Conservation (phyloP, 2,329 filamentous ascomycete genomes). For the Rhinocladiella mackenziei region DNA sequence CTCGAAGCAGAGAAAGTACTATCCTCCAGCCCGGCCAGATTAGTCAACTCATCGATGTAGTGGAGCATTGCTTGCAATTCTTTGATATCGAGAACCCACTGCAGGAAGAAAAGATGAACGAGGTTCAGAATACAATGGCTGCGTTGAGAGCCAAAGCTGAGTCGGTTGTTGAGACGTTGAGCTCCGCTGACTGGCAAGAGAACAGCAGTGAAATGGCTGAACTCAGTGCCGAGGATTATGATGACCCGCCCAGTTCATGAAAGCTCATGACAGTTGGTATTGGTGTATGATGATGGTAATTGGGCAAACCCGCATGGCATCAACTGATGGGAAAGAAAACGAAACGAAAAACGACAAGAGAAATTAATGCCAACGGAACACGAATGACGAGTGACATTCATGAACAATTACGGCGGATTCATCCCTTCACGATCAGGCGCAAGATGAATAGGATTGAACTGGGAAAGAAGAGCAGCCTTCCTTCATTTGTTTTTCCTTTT, state of each 20-base stretch:
- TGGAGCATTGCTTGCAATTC: slow-evolving; percentile 22
- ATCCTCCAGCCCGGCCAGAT: slow-evolving; percentile 24
- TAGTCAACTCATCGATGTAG: slow-evolving; percentile 22
- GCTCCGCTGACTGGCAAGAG: slow-evolving; percentile 24
- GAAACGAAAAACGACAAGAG: neutral
- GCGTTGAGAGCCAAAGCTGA: slow-evolving; percentile 21
- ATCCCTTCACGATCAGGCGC: slow-evolving; percentile 1
- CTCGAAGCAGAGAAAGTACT: slow-evolving; percentile 11
- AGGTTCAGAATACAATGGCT: slow-evolving; percentile 14
- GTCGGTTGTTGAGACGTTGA: slow-evolving; percentile 21
- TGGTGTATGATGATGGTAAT: neutral
- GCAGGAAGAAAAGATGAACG: slow-evolving; percentile 19
- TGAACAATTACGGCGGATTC: too few relatives aligned
- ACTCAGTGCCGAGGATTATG: slow-evolving; percentile 22
- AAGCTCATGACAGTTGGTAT: neutral
- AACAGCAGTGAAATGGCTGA: slow-evolving; percentile 27
- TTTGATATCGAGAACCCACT: slow-evolving; percentile 19
- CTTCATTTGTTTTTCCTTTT: neutral
- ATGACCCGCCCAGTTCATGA: slow-evolving; percentile 20
- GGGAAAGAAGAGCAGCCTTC: too few relatives aligned
- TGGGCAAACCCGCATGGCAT: too few relatives aligned
- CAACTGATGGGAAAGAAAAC: too few relatives aligned
- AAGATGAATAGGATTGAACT: neutral
- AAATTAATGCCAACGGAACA: slow-evolving; percentile 8
- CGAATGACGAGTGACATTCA: slow-evolving; percentile 3